Base-by-base conservation (phyloP, 2,329 filamentous ascomycete genomes). In the Parastagonospora avenae region DNA sequence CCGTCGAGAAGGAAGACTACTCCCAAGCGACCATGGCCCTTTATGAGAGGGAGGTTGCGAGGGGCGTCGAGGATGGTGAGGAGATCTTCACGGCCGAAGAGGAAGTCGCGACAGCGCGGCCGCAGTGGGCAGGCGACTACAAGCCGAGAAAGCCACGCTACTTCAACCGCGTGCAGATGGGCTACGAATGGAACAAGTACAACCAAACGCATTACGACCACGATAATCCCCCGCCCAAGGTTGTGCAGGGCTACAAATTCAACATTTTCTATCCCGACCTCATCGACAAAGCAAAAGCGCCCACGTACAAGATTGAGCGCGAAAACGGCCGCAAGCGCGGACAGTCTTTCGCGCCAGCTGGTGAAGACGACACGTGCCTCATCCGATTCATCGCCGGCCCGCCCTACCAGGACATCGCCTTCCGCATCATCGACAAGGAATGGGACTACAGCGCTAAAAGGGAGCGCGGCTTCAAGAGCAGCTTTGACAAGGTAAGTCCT, bases 101-200 rank as follows among this genome's bases (percentile, higher is more conserved):
- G 75, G 82, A 87, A 35, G 86, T 96, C 24, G 84, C 83, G 8
- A 76, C 78, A 4, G 78, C 82, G 2, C 85, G 85, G 59, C 88
- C 91, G 4, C 84, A 87, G 58, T 96, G 92, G 92, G 87, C 88
- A 5, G 85, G 86, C 69, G 92, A 93, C 74, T 89, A 96, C 74
- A 85, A 89, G 33, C 92, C 93, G 7, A 85, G 94, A 57, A 99
- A 97, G 76, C 94, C 94, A 10, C 86, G 89, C 53, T 97, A 97
- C 77, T 99, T 99, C 82, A 97, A 97, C 71, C 88, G 94, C 35
- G 92, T 97, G 40, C 92, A 96, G 74, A 97, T 97, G 90, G 94
- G 94, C 46, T 99, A 97, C 74, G 94, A 99, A 74, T 99, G 94
- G 94, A 99, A 99, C 80, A 99, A 99, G 76, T 99, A 99, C 82